A percentile compares a stretch with the other conserved stretches of the same genome.
Conservation (phyloP, 768 basidiomycete genomes). For the Lactarius deliciosus region DNA sequence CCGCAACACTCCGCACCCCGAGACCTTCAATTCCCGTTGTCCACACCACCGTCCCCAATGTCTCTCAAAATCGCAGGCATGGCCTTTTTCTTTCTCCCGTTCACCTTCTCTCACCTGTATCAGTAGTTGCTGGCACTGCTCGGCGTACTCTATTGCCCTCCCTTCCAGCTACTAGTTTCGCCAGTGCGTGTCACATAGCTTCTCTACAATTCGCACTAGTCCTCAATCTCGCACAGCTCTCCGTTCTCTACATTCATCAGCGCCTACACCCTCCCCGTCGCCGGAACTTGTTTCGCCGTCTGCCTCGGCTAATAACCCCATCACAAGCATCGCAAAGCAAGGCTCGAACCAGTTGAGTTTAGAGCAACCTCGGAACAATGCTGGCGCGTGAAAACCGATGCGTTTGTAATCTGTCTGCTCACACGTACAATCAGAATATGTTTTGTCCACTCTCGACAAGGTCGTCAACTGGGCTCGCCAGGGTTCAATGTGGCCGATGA, state of each 20-base stretch:
- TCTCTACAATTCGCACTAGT: not conserved
- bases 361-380: slow-evolving; percentile 86
- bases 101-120: not conserved
- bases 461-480: slow-evolving; percentile 97
- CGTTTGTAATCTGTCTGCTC: not conserved
- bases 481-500: slow-evolving; percentile 99
- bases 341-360: slow-evolving; percentile 85
- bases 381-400: slow-evolving; percentile 51
- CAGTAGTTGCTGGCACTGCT: slow-evolving; percentile 20
- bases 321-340: slow-evolving; percentile 69
- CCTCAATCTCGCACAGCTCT: slow-evolving; percentile 39
- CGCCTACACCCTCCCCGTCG: slow-evolving; percentile 41
- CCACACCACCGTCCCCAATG: not conserved
- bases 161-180: slow-evolving; percentile 6
- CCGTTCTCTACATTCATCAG: slow-evolving; percentile 59
- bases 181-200: slow-evolving; percentile 15
- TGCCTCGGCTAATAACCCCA: slow-evolving; percentile 49
- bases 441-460: slow-evolving; percentile 94
- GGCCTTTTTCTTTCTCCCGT: not conserved
- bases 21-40: slow-evolving; percentile 24
- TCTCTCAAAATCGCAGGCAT: slow-evolving; percentile 22
- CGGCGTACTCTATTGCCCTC: slow-evolving; percentile 16
- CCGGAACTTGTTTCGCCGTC: slow-evolving; percentile 44
- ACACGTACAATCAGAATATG: slow-evolving; percentile 69
- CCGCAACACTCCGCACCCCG: not conserved